These are phyloP conservation scores for Clonostachys chloroleuca DNA, from an alignment of 2,329 filamentous ascomycete genomes.

Conservation along the genomic window DNA sequence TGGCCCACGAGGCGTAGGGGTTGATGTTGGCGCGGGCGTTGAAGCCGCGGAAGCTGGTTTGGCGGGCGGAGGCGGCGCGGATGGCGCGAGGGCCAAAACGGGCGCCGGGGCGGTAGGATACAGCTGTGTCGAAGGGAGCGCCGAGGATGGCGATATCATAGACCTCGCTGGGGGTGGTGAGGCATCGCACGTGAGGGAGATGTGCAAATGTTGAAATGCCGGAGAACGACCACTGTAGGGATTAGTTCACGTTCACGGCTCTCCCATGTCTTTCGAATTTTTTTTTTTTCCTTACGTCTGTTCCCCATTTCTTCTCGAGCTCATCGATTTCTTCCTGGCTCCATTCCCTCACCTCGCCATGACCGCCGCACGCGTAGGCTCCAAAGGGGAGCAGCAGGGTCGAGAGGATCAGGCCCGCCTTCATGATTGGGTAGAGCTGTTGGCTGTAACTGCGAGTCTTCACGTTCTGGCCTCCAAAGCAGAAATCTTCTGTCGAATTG, in stretches of 20 bases:
- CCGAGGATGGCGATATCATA: slow-evolving; percentile 73
- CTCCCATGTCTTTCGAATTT: not conserved
- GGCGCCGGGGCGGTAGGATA: slow-evolving; percentile 66
- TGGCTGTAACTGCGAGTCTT: no score
- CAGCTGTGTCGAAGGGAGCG: slow-evolving; percentile 70
- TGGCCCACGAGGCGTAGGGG: slow-evolving; percentile 76
- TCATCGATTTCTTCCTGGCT: slow-evolving; percentile 45
- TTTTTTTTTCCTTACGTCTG: slow-evolving; percentile 36
- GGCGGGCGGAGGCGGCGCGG: slow-evolving; percentile 74
- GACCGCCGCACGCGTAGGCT: slow-evolving; percentile 18
- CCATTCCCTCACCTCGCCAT: slow-evolving; percentile 34
- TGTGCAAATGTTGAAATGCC: slow-evolving; percentile 76
- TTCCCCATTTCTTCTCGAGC: slow-evolving; percentile 52
- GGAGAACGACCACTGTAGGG: slow-evolving; percentile 45
- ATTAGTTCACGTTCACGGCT: not conserved
- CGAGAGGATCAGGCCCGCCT: slow-evolving; percentile 11
- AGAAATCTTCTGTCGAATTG: no score
- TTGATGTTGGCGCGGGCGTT: slow-evolving; percentile 81
- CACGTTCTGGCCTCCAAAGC: no score
- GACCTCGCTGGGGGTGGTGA: slow-evolving; percentile 56
- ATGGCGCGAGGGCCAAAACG: slow-evolving; percentile 87
- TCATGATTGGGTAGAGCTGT: slow-evolving; percentile 11
- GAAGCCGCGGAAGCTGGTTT: slow-evolving; percentile 72
- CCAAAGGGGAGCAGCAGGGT: slow-evolving; percentile 16
- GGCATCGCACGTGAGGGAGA: slow-evolving; percentile 62